Percentiles rank a stretch among this genome's conserved stretches.
These are phyloP conservation scores for Pichia rugopelliculosa DNA, from an alignment of 805 yeast species.

Conservation along the genomic window DNA sequence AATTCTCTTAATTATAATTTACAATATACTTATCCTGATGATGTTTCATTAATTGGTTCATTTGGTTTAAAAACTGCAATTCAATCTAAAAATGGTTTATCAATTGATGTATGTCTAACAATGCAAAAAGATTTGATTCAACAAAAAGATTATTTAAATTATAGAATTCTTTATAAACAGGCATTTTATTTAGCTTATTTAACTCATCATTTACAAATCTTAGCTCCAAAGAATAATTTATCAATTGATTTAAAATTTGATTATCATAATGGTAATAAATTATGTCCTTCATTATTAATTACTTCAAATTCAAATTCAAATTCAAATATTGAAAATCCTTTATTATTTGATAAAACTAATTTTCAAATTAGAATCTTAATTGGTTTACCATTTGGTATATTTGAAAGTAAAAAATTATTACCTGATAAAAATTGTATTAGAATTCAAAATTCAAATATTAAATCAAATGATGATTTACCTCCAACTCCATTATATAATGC, in stretches of 20 bases:
- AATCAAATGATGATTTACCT: constrained; percentile 34
- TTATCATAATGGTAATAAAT: constrained; percentile 65
- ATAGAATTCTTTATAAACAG: constrained; percentile 83
- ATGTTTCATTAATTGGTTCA: constrained; percentile 77
- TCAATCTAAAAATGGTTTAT: constrained; percentile 48
- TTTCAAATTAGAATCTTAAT: constrained; percentile 66
- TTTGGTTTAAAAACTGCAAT: constrained; percentile 83
- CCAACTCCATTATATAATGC: constrained; percentile 89
- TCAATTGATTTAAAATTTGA: constrained; percentile 57
- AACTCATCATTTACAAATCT: constrained; percentile 52
- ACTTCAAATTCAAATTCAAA: constrained; percentile 37
- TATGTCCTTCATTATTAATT: constrained; percentile 67
- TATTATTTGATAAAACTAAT: constrained; percentile 54
- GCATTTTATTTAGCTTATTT: constrained; percentile 79
- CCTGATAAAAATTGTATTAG: constrained; percentile 82
- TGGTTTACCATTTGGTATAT: constrained; percentile 63
- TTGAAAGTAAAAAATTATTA: constrained; percentile 67
- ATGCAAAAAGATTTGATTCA: constrained; percentile 76
- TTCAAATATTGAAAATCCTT: constrained; percentile 46
- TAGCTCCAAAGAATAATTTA: constrained; percentile 47
- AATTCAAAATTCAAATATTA: constrained; percentile 34
- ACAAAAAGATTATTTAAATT: constrained; percentile 84
- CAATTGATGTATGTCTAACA: constrained; percentile 72
- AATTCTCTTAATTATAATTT: constrained; percentile 59
- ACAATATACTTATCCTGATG: constrained; percentile 60